phyloP scores from a whole-genome alignment of 2,329 filamentous ascomycete genomes.

The Alternaria angustiovoidea region DNA sequence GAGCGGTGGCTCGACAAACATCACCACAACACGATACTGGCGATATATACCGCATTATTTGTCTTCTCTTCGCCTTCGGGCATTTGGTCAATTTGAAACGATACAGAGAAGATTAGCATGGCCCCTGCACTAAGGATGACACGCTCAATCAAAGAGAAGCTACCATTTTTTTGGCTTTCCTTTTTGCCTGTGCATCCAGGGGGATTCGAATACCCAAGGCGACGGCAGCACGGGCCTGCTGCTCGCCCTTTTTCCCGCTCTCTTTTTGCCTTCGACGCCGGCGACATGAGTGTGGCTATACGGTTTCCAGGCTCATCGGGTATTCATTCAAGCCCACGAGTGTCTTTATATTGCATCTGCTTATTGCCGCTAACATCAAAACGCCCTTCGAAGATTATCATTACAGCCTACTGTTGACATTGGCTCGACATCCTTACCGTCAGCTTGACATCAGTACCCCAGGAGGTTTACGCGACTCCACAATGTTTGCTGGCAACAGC shows the following conservation, averaged over 20 bases:
- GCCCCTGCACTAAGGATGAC: constrained; percentile 89
- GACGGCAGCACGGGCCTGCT: neutral
- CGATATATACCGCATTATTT: constrained; percentile 1
- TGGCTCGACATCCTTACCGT: neutral
- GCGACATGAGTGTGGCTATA: neutral
- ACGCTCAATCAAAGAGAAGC: constrained; percentile 55
- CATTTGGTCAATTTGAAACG: constrained; percentile 39
- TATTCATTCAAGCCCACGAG: neutral
- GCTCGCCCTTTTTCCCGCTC: neutral
- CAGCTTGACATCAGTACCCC: neutral
- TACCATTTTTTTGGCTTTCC: constrained; percentile 33
- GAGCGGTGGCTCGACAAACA: neutral
- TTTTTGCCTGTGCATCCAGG: neutral
- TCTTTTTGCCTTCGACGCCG: neutral
- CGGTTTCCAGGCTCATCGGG: neutral
- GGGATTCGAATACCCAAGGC: neutral
- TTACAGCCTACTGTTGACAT: neutral
- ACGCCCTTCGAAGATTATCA: neutral
- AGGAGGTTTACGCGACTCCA: neutral
- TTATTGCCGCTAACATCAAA: neutral
- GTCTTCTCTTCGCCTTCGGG: constrained; percentile 16
- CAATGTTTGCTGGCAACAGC: rapidly evolving
- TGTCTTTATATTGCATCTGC: neutral
- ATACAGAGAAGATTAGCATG: constrained; percentile 56
- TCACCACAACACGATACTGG: neutral